phyloP scores from a whole-genome alignment of 768 basidiomycete species.

The Lactarius sp. region DNA sequence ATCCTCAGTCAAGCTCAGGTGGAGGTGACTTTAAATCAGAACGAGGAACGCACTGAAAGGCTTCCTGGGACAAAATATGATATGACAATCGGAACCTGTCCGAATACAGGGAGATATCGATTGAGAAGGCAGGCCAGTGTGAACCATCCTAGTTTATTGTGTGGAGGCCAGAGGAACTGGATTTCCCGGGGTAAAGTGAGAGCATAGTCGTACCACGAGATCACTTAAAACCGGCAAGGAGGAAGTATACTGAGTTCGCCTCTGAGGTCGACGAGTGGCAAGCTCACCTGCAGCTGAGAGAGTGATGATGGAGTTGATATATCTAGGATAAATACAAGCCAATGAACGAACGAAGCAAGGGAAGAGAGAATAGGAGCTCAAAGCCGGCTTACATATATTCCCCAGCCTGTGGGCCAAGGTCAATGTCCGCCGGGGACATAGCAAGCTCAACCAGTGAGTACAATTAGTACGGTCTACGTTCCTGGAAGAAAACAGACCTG shows the following conservation, averaged over 20 bases:
- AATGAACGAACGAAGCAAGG: background rate
- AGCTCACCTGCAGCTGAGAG: constrained; percentile 9
- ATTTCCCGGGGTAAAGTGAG: constrained; percentile 36
- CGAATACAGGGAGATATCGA: constrained; percentile 45
- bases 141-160: constrained; percentile 35
- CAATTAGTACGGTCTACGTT: background rate
- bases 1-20: background rate
- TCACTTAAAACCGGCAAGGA: constrained; percentile 17
- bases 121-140: constrained; percentile 46
- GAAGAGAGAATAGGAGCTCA: background rate
- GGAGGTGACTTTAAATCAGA: background rate
- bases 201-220: constrained; percentile 32
- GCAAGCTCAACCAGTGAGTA: background rate
- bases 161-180: constrained; percentile 39
- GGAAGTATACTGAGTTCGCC: background rate
- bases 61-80: constrained; percentile 22
- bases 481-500: background rate
- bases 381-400: background rate
- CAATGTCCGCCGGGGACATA: constrained; percentile 9
- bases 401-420: constrained; percentile 3
- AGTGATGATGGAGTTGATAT: background rate
- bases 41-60: background rate
- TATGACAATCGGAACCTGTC: constrained; percentile 27
- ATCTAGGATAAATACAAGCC: background rate
- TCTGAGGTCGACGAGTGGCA: too few species aligned